These are phyloP conservation scores for Fraxinus paxiana DNA, from an alignment of 305 asterid genomes.

Conservation along the genomic window DNA sequence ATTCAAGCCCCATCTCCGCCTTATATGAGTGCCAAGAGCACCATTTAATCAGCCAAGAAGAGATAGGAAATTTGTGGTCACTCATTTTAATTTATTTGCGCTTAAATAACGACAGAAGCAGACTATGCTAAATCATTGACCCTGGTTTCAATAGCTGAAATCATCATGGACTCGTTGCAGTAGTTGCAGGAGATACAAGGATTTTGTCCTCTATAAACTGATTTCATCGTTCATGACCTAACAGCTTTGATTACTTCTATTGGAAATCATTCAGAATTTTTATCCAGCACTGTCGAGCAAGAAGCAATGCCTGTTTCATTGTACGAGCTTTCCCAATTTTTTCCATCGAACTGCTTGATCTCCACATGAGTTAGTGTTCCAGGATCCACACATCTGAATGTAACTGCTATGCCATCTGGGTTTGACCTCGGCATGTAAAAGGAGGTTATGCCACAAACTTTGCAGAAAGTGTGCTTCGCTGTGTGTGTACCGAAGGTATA, in stretches of 20 bases:
- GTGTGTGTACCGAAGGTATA: slow-evolving; percentile 79
- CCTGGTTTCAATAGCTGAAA: background rate
- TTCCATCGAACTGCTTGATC: slow-evolving; percentile 59
- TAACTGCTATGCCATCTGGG: slow-evolving; percentile 65
- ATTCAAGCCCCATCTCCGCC: background rate
- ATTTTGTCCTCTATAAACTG: background rate
- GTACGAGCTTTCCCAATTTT: slow-evolving; percentile 66
- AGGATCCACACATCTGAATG: slow-evolving; percentile 54
- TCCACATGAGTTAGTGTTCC: slow-evolving; percentile 73
- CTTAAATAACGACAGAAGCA: background rate
- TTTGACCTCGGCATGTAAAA: slow-evolving; percentile 75
- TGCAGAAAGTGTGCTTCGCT: slow-evolving; percentile 81
- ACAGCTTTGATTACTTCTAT: background rate
- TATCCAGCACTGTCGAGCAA: slow-evolving; percentile 34
- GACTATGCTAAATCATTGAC: background rate
- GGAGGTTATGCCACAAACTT: slow-evolving; percentile 77
- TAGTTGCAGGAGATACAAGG: background rate
- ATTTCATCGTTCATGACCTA: background rate
- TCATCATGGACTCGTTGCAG: background rate
- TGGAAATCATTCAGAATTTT: slow-evolving; percentile 24
- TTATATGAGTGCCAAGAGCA: background rate
- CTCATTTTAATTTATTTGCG: background rate
- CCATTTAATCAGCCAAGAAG: background rate
- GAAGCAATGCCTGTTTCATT: slow-evolving; percentile 42
- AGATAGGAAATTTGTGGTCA: background rate